These are phyloP conservation scores for Wickerhamiella qilinensis DNA, from an alignment of 805 yeast genomes.

Conservation along the genomic window DNA sequence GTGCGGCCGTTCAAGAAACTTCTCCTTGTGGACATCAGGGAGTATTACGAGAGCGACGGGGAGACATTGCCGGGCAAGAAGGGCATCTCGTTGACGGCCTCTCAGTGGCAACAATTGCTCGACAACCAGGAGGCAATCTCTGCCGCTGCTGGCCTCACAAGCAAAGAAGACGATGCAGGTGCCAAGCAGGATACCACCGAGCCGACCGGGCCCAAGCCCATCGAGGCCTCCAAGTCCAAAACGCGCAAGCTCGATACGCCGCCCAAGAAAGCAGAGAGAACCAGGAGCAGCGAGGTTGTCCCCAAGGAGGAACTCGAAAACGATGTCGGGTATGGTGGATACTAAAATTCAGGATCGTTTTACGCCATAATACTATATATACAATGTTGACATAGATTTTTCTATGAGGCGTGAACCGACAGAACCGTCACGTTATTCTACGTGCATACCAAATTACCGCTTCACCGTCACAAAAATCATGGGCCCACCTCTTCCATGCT, in stretches of 20 bases:
- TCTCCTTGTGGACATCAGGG: slow-evolving; percentile 68
- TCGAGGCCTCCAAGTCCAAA: background rate
- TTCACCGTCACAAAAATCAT: too few relatives aligned
- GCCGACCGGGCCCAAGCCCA: background rate
- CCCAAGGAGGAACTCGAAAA: background rate
- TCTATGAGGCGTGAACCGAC: too few relatives aligned
- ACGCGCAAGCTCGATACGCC: background rate
- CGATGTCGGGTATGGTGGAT: background rate
- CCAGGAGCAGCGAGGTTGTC: background rate
- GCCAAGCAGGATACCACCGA: background rate
- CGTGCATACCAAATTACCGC: too few relatives aligned
- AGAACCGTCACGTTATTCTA: too few relatives aligned
- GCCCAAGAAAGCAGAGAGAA: background rate
- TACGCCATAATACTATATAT: too few relatives aligned
- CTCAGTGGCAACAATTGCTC: slow-evolving; percentile 5
- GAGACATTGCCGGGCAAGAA: slow-evolving; percentile 69
- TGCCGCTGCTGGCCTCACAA: slow-evolving; percentile 1
- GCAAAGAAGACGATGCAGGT: too few relatives aligned
- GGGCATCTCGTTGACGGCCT: slow-evolving; percentile 18
- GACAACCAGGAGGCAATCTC: slow-evolving; percentile 2
- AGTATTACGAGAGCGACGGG: slow-evolving; percentile 47
- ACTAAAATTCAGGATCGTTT: too few relatives aligned
- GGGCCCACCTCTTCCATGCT: too few relatives aligned
- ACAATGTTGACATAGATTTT: too few relatives aligned
- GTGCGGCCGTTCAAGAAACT: slow-evolving; percentile 55